phyloP scores from a whole-genome alignment of 2,329 filamentous ascomycete genomes.

The Pseudogymnoascus sp. region DNA sequence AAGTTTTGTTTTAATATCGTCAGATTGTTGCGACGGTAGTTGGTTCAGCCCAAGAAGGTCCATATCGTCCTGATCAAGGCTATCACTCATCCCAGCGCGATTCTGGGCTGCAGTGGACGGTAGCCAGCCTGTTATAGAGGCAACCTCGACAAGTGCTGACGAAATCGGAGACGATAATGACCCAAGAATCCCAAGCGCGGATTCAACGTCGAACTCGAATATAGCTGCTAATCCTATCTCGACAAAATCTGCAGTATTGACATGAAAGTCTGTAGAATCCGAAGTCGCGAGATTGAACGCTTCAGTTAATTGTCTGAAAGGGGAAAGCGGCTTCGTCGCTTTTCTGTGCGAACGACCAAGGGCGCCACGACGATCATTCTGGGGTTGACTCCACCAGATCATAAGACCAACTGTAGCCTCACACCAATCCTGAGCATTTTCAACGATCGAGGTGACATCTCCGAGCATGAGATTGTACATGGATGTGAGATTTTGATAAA shows the following conservation, averaged over 20 bases:
- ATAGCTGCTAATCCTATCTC: constrained; percentile 77
- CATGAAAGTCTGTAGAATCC: constrained; percentile 61
- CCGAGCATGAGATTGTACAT: constrained; percentile 78
- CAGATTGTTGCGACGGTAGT: constrained; percentile 46
- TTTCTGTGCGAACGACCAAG: constrained; percentile 20
- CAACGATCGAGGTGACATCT: constrained; percentile 64
- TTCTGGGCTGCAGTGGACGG: constrained; percentile 48
- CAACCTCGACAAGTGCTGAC: constrained; percentile 72
- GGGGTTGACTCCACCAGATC: constrained; percentile 87
- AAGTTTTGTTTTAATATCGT: constrained; percentile 70
- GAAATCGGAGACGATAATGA: constrained; percentile 75
- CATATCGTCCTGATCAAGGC: constrained; percentile 74
- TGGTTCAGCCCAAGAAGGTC: constrained; percentile 63
- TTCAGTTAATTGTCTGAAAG: constrained; percentile 48
- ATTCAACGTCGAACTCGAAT: constrained; percentile 75
- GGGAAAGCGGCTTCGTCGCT: constrained; percentile 18
- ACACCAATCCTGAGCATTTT: constrained; percentile 79
- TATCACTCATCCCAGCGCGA: constrained; percentile 47
- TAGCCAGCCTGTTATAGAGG: constrained; percentile 77
- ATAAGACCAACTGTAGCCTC: constrained; percentile 78
- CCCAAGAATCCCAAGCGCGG: constrained; percentile 64
- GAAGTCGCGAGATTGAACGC: constrained; percentile 60
- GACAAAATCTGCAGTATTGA: constrained; percentile 66
- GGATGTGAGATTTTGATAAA: constrained; percentile 76
- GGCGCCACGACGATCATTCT: constrained; percentile 37